Percentiles rank a stretch among this genome's conserved stretches.
Conservation (phyloP, 805 yeast genomes). For the Kazachstania psychrophila region DNA sequence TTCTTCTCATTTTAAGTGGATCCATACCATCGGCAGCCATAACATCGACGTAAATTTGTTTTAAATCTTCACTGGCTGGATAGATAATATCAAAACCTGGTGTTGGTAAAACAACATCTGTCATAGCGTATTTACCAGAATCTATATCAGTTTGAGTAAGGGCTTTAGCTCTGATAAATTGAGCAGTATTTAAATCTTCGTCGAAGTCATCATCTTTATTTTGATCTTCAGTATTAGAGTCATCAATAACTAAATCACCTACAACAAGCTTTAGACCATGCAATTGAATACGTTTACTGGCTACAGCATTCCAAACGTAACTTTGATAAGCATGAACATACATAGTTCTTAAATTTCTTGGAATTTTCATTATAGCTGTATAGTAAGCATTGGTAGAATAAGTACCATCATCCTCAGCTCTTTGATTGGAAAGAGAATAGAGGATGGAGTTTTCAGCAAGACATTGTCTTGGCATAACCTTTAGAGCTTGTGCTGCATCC, state of each 20-base stretch:
- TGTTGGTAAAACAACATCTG: constrained; percentile 86
- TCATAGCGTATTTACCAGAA: constrained; percentile 49
- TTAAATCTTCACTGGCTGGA: constrained; percentile 58
- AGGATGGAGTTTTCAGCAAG: constrained; percentile 75
- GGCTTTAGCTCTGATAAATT: constrained; percentile 57
- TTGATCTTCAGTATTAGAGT: constrained; percentile 15
- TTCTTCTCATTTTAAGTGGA: constrained; percentile 77
- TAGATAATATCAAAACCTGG: constrained; percentile 92
- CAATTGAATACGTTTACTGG: constrained; percentile 61
- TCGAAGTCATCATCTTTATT: constrained; percentile 43
- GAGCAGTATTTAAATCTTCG: constrained; percentile 59
- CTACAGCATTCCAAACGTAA: constrained; percentile 85
- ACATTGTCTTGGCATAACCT: constrained; percentile 78
- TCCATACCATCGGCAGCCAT: constrained; percentile 80
- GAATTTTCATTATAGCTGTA: constrained; percentile 77
- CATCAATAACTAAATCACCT: constrained; percentile 66
- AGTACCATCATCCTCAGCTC: constrained; percentile 37
- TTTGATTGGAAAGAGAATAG: constrained; percentile 46
- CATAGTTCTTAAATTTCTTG: constrained; percentile 86
- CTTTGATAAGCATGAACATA: constrained; percentile 97
- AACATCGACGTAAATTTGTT: constrained; percentile 51
- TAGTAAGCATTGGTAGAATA: constrained; percentile 52
- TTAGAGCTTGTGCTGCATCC: constrained; percentile 56
- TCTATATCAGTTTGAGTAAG: constrained; percentile 67
- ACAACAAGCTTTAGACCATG: constrained; percentile 62